Evolutionary conservation across 176 grass and related monocot genomes (phyloP).

Genomic region (Avena eriantha): DNA sequence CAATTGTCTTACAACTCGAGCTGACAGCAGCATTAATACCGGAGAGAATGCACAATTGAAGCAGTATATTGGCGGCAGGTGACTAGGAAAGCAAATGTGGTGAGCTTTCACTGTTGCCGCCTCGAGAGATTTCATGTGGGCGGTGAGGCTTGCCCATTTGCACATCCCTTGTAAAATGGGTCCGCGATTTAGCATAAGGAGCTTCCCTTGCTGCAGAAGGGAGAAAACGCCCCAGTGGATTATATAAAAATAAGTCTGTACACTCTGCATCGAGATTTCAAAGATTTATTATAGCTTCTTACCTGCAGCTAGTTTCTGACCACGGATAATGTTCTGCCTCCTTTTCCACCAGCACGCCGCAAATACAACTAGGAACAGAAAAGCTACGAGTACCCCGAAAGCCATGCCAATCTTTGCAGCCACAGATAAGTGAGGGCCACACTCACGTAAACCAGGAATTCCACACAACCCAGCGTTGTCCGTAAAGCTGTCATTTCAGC

Average conservation of each 20-base stretch:
- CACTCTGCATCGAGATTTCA: slow-evolving; percentile 19
- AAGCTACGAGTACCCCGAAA: slow-evolving; percentile 65
- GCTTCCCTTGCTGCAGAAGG: slow-evolving; percentile 81
- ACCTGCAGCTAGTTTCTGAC: slow-evolving; percentile 78
- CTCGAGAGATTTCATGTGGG: slow-evolving; percentile 57
- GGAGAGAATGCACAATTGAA: slow-evolving; percentile 15
- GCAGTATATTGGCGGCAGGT: background rate
- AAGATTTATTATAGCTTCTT: slow-evolving; percentile 33
- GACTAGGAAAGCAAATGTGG: slow-evolving; percentile 52
- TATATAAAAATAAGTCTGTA: background rate
- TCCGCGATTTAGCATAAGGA: slow-evolving; percentile 95
- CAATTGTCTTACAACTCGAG: slow-evolving; percentile 30
- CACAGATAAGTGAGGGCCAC: slow-evolving; percentile 88
- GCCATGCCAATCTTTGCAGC: slow-evolving; percentile 84
- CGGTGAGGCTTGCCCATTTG: slow-evolving; percentile 85
- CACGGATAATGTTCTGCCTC: slow-evolving; percentile 87
- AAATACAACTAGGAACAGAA: slow-evolving; percentile 74
- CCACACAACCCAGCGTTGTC: slow-evolving; percentile 87
- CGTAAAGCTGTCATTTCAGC: slow-evolving; percentile 68
- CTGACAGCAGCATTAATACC: slow-evolving; percentile 6
- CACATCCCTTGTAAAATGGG: slow-evolving; percentile 76
- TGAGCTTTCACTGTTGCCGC: slow-evolving; percentile 43
- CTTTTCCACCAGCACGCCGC: slow-evolving; percentile 94
- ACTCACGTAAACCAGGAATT: slow-evolving; percentile 86
- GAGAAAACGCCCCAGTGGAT: background rate